Evolutionary conservation across 805 yeast species (phyloP), one percentile per base, ranked within the genome.

Genomic region (Pichia rugopelliculosa): DNA sequence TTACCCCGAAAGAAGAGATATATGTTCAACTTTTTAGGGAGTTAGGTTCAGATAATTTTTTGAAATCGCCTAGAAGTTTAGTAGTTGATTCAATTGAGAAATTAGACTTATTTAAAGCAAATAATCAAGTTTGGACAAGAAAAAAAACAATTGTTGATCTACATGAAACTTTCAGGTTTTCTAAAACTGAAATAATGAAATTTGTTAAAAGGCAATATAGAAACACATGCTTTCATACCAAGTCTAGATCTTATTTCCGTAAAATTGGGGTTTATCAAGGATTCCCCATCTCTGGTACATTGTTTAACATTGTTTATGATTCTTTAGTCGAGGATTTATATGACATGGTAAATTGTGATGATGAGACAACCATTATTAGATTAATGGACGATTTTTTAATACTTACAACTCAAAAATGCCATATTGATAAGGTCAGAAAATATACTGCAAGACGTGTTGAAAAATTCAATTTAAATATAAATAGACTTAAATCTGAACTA

Each of bases 301-400:
- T 90, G 33, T 88, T 95, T 53, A 87, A 88, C 53, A 53, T 88
- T 1, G 75, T 86, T 0, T 84, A 84, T 56, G 88, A 84, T 56
- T 69, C 73, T 1, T 59, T 90, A 26, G 73, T 84, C 11, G 69
- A 71, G 25, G 53, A 58, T 13, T 59, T 69, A 46, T 42, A 53
- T 44, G 13, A 33, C 4, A 20, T 30, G 7, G 17, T 45, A 2
- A 12, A 18, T 9, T 30, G 27, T 15, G 20, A 33, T 10, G 25
- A 25, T 2, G 41, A 21, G 9, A 48, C 55, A 2, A 64, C 74
- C 15, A 49, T 73, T 2, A 48, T 87, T 8, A 65, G 96, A 45
- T 62, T 87, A 20, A 95, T 88, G 0, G 98, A 90, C 64, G 98
- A 90, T 60, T 90, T 90, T 57, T 59, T 90, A 24, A 69, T 87